A percentile compares a stretch with the other conserved stretches of the same genome.
phyloP scores from a whole-genome alignment of 768 basidiomycete species.

The Hypholoma fasciculare region DNA sequence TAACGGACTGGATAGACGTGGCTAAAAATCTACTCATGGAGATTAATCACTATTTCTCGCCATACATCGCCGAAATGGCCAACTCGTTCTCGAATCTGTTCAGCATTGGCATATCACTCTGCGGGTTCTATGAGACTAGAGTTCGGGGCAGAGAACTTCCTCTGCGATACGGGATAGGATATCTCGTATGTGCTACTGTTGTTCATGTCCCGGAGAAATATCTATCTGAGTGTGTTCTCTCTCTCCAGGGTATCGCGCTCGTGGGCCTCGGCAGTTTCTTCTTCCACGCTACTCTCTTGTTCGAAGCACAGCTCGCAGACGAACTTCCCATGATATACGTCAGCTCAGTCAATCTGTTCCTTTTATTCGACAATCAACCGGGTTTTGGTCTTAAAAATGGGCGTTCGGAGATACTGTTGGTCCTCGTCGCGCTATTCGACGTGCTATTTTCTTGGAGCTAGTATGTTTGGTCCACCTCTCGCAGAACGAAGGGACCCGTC shows the following conservation, averaged over 20 bases:
- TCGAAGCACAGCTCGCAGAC: constrained; percentile 77
- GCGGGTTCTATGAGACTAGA: constrained; percentile 39
- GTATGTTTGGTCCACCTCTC: constrained; percentile 41
- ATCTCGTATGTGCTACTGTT: constrained; percentile 30
- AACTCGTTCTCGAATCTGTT: constrained; percentile 78
- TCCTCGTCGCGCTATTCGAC: constrained; percentile 46
- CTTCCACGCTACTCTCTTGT: constrained; percentile 78
- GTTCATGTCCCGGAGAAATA: neutral
- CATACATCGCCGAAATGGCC: constrained; percentile 75
- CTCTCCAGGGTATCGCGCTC: constrained; percentile 56
- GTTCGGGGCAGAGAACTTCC: constrained; percentile 29
- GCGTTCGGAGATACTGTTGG: constrained; percentile 41
- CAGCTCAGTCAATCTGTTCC: constrained; percentile 56
- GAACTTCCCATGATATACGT: constrained; percentile 85
- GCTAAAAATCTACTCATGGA: constrained; percentile 23
- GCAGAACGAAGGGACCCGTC: neutral
- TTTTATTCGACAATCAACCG: constrained; percentile 57
- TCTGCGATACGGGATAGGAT: constrained; percentile 40
- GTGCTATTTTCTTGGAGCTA: constrained; percentile 70
- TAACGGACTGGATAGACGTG: neutral
- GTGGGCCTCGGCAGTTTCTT: constrained; percentile 75
- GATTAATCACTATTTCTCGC: constrained; percentile 78
- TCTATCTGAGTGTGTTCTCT: neutral
- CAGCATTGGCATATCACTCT: constrained; percentile 52
- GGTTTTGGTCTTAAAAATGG: constrained; percentile 43